Evolutionary conservation across 1,284 basidiomycete species (phyloP).

Genomic region (Cryptococcus amylolentus): DNA sequence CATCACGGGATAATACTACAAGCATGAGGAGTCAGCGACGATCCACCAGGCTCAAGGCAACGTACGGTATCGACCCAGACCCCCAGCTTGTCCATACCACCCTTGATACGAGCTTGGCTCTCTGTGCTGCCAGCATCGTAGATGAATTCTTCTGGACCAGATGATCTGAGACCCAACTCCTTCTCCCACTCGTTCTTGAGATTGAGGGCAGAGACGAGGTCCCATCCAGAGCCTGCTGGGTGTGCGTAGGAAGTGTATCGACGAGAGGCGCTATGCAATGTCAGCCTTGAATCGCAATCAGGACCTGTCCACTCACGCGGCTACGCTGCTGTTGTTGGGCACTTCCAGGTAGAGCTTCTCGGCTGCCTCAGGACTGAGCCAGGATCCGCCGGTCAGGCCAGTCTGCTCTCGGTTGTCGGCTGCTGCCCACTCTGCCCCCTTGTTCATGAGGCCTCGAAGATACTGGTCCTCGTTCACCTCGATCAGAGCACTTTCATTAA

Average conservation of each 20-base stretch:
- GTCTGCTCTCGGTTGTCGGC: conserved; percentile 4
- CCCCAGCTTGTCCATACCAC: conserved; percentile 28
- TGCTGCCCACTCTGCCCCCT: conserved; percentile 16
- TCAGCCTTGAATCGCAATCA: neutral
- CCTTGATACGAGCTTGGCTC: conserved; percentile 35
- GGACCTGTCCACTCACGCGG: conserved; percentile 29
- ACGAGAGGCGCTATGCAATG: conserved; percentile 24
- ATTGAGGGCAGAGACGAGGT: conserved; percentile 42
- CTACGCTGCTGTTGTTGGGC: conserved; percentile 39
- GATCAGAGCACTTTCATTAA: no score
- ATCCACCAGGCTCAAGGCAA: neutral
- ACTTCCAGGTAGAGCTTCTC: conserved; percentile 46
- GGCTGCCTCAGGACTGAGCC: conserved; percentile 26
- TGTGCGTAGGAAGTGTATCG: conserved; percentile 45
- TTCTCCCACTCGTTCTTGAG: conserved; percentile 49
- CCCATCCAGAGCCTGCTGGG: conserved; percentile 47
- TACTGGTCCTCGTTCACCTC: neutral
- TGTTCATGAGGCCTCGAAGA: conserved; percentile 12
- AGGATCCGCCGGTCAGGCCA: conserved; percentile 6
- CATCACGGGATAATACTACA: conserved; percentile 71
- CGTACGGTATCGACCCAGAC: conserved; percentile 50
- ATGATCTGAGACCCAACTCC: conserved; percentile 39
- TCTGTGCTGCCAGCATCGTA: conserved; percentile 45
- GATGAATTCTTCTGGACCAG: conserved; percentile 40
- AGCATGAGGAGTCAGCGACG: neutral